Base-by-base conservation (phyloP, 1,284 basidiomycete genomes). In the Farysia itapuensis region DNA sequence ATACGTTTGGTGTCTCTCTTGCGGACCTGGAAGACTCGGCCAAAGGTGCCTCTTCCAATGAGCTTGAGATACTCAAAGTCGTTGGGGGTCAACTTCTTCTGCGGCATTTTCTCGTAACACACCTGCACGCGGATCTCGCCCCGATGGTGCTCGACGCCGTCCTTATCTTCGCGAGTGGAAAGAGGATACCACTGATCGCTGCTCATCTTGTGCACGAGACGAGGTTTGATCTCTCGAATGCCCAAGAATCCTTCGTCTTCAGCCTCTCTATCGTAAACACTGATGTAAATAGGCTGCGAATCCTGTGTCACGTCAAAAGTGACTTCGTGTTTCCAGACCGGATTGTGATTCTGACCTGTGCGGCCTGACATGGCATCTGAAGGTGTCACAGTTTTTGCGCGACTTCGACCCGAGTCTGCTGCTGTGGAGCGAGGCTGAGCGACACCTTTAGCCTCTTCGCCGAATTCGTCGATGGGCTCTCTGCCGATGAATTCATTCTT, bases 61-160 rank as follows among this genome's bases (percentile, higher is more conserved):
- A 98, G 87, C 79, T 96, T 96, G 75, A 99, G 85, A 80, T 97
- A 96, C 73, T 98, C 95, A 74, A 99, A 99, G 78, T 98, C 94
- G 75, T 70, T 64, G 11, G 77, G 74, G 11, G 66, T 71, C 4
- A 80, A 59, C 37, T 73, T 66, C 67, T 75, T 74, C 13, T 53
- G 52, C 12, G 67, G 43, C 49, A 72, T 56, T 19, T 54, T 45
- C 75, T 93, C 91, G 77, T 92, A 98, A 26, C 89, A 90, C 50
- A 94, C 86, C 79, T 97, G 93, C 12, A 98, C 83, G 71, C 91
- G 87, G 78, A 98, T 88, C 78, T 97, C 93, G 33, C 94, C 94
- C 9, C 66, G 43, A 18, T 41, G 37, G 12, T 43, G 34, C 20
- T 54, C 61, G 30, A 51, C 42, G 25, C 40, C 43, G 56, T 33